Evolutionary conservation across 352 stramenopile genomes (phyloP).

Genomic region (Pythium folliculosum): DNA sequence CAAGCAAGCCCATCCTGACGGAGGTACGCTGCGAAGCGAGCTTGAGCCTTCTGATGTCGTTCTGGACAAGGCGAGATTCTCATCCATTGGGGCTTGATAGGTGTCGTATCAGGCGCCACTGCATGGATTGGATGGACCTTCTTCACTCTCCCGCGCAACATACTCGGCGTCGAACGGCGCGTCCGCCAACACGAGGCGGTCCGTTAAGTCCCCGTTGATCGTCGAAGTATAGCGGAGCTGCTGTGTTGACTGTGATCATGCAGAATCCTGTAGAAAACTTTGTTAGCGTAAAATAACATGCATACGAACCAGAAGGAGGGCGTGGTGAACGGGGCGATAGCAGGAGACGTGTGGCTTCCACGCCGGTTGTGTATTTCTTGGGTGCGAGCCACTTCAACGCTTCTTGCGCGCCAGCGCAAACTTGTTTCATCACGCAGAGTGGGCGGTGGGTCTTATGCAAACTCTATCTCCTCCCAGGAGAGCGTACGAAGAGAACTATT

Average conservation of each 20-base stretch:
- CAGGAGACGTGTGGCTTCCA: conserved; percentile 8
- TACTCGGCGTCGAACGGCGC: conserved; percentile 18
- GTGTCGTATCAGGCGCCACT: conserved; percentile 21
- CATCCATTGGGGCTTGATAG: conserved; percentile 2
- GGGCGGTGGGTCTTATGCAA: conserved; percentile 1
- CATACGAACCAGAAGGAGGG: background rate
- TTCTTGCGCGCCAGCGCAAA: background rate
- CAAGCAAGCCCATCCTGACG: conserved; percentile 31
- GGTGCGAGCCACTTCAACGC: conserved; percentile 5
- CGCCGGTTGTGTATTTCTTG: conserved; percentile 20
- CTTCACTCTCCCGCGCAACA: background rate
- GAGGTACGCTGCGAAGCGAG: conserved; percentile 13
- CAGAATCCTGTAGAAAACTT: conserved; percentile 6
- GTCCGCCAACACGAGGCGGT: conserved; percentile 6
- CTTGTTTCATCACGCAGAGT: conserved; percentile 3
- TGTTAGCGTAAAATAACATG: background rate
- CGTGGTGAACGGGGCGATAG: background rate
- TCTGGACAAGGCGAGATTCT: no score
- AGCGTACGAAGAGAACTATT: background rate
- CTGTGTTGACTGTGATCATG: no score
- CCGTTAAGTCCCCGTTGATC: conserved; percentile 22
- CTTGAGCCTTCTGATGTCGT: no score
- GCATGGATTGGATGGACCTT: conserved; percentile 9
- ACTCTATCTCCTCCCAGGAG: conserved; percentile 9
- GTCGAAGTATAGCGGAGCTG: conserved; percentile 21